phyloP scores from a whole-genome alignment of 225 moss, liverwort and hornwort genomes.

The Pseudisothecium myosuroides region DNA sequence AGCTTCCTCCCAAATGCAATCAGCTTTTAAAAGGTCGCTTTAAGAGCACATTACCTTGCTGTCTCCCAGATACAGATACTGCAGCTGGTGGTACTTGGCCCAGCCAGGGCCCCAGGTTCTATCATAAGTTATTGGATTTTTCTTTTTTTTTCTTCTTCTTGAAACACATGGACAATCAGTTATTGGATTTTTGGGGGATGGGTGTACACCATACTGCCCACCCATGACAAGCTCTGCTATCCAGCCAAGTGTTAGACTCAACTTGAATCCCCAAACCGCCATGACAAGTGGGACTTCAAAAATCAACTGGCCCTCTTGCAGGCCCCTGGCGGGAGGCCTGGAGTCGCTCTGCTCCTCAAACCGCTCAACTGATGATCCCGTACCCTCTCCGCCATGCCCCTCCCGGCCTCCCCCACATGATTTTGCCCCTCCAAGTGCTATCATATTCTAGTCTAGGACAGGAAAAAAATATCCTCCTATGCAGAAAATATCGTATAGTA shows the following conservation, averaged over 20 bases:
- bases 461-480: background rate
- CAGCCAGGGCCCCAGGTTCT: background rate
- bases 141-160: no score
- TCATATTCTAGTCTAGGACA: background rate
- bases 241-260: background rate
- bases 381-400: background rate
- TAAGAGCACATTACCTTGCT: no score
- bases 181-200: background rate
- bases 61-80: background rate
- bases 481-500: background rate
- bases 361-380: background rate
- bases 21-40: no score
- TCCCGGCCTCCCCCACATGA: background rate
- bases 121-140: no score
- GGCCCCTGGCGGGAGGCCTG: background rate
- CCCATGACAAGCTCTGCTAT: no score
- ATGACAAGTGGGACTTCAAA: background rate
- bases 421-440: background rate
- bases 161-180: no score
- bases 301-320: background rate
- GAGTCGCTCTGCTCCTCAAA: background rate
- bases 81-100: background rate
- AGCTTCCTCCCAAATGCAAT: no score
- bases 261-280: background rate
- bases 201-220: background rate